phyloP scores from a whole-genome alignment of 208 protist genomes.

The Trypanosomatidae sp. region DNA sequence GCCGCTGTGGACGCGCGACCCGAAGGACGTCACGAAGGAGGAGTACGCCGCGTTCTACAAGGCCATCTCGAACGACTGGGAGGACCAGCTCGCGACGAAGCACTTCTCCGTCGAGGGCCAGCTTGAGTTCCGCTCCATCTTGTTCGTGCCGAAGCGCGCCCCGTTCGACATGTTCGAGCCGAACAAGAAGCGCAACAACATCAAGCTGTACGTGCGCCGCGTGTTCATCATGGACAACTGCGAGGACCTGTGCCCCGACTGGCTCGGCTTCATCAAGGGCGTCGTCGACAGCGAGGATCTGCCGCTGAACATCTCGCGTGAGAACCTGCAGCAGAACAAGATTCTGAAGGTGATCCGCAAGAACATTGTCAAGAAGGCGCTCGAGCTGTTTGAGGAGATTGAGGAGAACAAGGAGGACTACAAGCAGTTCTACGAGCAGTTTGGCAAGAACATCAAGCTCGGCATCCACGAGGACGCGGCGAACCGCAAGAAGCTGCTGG shows the following conservation, averaged over 20 bases:
- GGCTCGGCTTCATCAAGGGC: slow-evolving; percentile 93
- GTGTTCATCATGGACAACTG: slow-evolving; percentile 99
- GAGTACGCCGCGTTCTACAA: slow-evolving; percentile 99
- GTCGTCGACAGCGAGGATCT: slow-evolving; percentile 99
- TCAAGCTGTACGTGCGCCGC: slow-evolving; percentile 95
- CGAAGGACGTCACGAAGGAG: slow-evolving; percentile 93
- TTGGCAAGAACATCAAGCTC: slow-evolving; percentile 94
- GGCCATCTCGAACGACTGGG: slow-evolving; percentile 88
- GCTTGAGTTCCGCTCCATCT: slow-evolving; percentile 95
- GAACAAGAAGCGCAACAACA: slow-evolving; percentile 50
- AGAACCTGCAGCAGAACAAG: slow-evolving; percentile 97
- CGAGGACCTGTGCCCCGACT: slow-evolving; percentile 91
- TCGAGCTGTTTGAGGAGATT: slow-evolving; percentile 91
- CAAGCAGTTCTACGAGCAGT: slow-evolving; percentile 92
- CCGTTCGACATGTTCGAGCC: slow-evolving; percentile 88
- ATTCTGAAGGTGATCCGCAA: slow-evolving; percentile 96
- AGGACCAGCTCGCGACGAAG: slow-evolving; percentile 89
- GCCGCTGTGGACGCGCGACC: slow-evolving; percentile 96
- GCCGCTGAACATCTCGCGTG: slow-evolving; percentile 99
- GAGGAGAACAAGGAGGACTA: slow-evolving; percentile 76
- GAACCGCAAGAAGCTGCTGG: slow-evolving; percentile 92
- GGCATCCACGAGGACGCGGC: slow-evolving; percentile 96
- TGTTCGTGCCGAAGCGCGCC: slow-evolving; percentile 96
- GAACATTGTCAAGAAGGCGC: slow-evolving; percentile 92
- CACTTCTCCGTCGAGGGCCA: slow-evolving; percentile 98